A percentile compares a stretch with the other conserved stretches of the same genome.
phyloP scores from a whole-genome alignment of 2,329 filamentous ascomycete species.

The Pseudogymnoascus sp. region DNA sequence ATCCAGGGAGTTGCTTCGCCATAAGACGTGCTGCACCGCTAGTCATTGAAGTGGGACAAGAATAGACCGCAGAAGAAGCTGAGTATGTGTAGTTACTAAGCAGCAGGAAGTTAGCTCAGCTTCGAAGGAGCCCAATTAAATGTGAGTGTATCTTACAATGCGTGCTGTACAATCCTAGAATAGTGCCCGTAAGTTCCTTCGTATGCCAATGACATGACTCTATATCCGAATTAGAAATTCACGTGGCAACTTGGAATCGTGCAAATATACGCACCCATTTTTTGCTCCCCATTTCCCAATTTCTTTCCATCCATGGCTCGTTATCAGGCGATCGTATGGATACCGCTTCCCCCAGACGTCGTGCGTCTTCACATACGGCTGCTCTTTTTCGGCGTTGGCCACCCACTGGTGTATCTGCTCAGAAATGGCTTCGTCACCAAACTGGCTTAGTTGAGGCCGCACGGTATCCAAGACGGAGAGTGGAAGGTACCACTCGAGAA shows the following conservation, averaged over 20 bases:
- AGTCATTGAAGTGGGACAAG: conserved; percentile 45
- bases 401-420: conserved; percentile 9
- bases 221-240: not conserved
- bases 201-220: conserved; percentile 36
- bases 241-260: not conserved
- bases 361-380: conserved; percentile 10
- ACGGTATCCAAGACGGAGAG: not conserved
- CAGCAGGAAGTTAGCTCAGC: conserved; percentile 7
- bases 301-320: conserved; percentile 13
- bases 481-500: conserved; percentile 10
- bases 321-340: conserved; percentile 10
- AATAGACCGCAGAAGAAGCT: conserved; percentile 38
- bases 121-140: not conserved
- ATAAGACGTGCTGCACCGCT: conserved; percentile 33
- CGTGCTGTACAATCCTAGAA: conserved; percentile 37
- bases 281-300: conserved; percentile 11
- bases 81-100: conserved; percentile 38
- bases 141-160: conserved; percentile 23
- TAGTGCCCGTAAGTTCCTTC: conserved; percentile 31
- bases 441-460: conserved; percentile 8
- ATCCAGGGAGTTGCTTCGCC: conserved; percentile 17
- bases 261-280: conserved; percentile 7
- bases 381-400: conserved; percentile 14
- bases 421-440: conserved; percentile 12
- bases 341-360: conserved; percentile 12